Base-by-base conservation (phyloP, 371 early-diverging fungal species). In the Funneliformis caledonium region DNA sequence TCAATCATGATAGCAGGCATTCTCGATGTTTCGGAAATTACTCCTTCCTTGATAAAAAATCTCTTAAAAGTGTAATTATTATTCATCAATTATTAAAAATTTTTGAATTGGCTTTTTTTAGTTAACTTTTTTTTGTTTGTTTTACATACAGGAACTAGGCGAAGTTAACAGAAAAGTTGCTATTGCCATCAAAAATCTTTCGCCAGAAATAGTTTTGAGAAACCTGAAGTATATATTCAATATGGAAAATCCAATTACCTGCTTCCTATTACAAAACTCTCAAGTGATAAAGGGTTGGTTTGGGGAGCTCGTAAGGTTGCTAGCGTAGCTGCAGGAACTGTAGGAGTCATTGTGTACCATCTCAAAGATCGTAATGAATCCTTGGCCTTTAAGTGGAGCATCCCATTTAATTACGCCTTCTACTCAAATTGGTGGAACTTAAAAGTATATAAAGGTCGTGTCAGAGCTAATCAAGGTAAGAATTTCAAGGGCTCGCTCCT, bases 121-220 rank as follows among this genome's bases (percentile, higher is more conserved):
- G 37, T 37, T 37, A 47, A 47, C 6, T 47, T 47, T 47, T 47
- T 0, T 60, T 60, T 14, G 2, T 62, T 62, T 26, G 26, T 62
- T 31, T 62, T 31, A 10, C 10, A 64, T 60, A 60, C 64, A 64
- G 31, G 33, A 22, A 12, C 33, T 64, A 64, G 4, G 14, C 14
- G 19, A 52, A 0, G 56, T 19, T 70, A 10, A 9, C 19, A 70
- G 70, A 70, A 70, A 70, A 26, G 2, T 70, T 16, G 70, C 11
- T n/a, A 70, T 70, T 43, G 43, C 70, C 16, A 70, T 70, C 70
- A 70, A 70, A 47, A 70, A 70, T 70, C 31, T 42, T 22, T 31
- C 70, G 2, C 31, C 19, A 45, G 19, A 70, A 31, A 0, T 37
- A 52, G 8, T 43, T 47, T 70, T 70, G 70, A 70, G 14, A 11